Conservation (phyloP, 495 filamentous ascomycete species). For the Cercophora samala region DNA sequence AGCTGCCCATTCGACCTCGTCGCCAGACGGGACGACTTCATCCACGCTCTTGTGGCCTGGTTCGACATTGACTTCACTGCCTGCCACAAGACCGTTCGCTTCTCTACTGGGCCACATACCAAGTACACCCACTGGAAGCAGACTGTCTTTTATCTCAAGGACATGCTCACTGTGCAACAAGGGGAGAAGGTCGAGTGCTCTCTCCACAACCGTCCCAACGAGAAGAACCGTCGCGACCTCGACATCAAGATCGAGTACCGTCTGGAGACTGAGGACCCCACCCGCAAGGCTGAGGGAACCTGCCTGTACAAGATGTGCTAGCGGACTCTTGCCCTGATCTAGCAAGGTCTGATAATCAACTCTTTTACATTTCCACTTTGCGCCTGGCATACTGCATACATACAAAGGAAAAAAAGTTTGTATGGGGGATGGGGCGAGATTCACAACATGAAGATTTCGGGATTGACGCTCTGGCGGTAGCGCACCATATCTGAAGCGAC, state of each 20-base stretch:
- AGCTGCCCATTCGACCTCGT: conserved; percentile 61
- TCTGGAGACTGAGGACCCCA: conserved; percentile 69
- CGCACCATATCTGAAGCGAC: not conserved
- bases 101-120: conserved; percentile 84
- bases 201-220: conserved; percentile 81
- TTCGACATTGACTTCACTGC: conserved; percentile 98
- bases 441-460: not conserved
- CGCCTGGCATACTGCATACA: not conserved
- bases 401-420: not conserved
- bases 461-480: not conserved
- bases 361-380: not conserved
- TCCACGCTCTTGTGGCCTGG: conserved; percentile 95
- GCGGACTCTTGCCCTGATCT: not conserved
- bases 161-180: conserved; percentile 78
- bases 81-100: conserved; percentile 81
- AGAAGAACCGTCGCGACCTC: conserved; percentile 89
- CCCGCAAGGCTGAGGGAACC: conserved; percentile 61
- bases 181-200: conserved; percentile 68
- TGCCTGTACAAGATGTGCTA: conserved; percentile 90
- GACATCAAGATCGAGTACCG: conserved; percentile 86
- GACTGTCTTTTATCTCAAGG: conserved; percentile 84
- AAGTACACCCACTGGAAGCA: conserved; percentile 97
- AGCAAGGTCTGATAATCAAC: not conserved
- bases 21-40: conserved; percentile 77
- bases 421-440: not conserved